These are phyloP conservation scores for Ceraceosorus guamensis DNA, from an alignment of 1,284 basidiomycete genomes.

Conservation along the genomic window DNA sequence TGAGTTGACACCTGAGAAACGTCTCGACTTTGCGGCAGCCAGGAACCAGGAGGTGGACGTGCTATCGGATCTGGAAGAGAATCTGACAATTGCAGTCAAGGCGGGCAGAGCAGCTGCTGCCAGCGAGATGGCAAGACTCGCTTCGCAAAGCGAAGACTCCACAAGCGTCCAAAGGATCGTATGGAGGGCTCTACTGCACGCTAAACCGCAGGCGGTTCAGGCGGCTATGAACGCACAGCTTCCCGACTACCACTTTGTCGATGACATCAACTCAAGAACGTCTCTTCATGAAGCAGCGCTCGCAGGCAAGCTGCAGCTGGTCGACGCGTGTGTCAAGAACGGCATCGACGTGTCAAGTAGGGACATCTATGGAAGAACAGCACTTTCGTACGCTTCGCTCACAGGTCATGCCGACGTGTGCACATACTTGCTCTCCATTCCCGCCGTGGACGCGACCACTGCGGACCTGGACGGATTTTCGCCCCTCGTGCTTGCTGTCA, in stretches of 20 bases:
- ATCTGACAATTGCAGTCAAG: constrained; percentile 32
- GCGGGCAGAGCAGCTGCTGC: constrained; percentile 26
- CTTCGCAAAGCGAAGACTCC: constrained; percentile 28
- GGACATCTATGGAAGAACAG: constrained; percentile 85
- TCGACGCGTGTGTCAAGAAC: constrained; percentile 70
- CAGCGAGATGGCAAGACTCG: constrained; percentile 31
- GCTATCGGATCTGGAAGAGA: constrained; percentile 40
- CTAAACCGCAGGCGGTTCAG: constrained; percentile 26
- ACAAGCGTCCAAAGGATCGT: constrained; percentile 40
- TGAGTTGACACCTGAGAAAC: constrained; percentile 31
- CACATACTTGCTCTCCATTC: constrained; percentile 65
- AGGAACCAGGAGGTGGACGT: constrained; percentile 32
- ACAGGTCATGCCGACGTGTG: constrained; percentile 76
- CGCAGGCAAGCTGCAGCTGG: constrained; percentile 71
- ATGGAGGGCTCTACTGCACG: constrained; percentile 43
- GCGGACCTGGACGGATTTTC: constrained; percentile 71
- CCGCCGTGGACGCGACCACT: constrained; percentile 66
- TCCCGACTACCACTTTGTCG: constrained; percentile 80
- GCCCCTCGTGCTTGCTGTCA: constrained; percentile 83
- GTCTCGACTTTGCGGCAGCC: constrained; percentile 43
- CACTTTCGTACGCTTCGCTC: constrained; percentile 93
- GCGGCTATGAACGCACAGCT: constrained; percentile 31
- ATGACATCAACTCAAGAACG: constrained; percentile 93
- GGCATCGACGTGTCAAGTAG: constrained; percentile 62
- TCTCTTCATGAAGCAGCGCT: constrained; percentile 92